Percentiles rank a stretch among this genome's conserved stretches.
Conservation (phyloP, 2,329 filamentous ascomycete genomes). For the Fusarium mangiferae region DNA sequence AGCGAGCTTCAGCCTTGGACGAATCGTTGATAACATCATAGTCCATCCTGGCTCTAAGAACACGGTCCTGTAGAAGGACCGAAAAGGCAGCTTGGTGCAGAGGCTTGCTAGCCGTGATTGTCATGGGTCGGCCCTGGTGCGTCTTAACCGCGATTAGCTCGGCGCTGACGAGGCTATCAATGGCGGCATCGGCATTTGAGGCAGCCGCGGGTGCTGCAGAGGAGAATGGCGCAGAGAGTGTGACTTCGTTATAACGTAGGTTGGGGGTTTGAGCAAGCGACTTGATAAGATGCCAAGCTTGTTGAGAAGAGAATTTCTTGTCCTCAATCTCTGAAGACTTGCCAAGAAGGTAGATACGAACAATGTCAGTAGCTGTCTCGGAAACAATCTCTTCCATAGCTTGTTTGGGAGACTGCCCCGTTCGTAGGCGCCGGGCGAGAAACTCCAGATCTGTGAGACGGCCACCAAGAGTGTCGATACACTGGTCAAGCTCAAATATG, state of each 20-base stretch:
- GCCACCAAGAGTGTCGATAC: constrained; percentile 85
- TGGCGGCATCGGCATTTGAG: constrained; percentile 74
- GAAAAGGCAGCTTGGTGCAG: constrained; percentile 88
- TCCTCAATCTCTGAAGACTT: constrained; percentile 58
- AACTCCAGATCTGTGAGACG: constrained; percentile 96
- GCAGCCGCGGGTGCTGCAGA: constrained; percentile 53
- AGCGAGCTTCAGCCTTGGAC: constrained; percentile 76
- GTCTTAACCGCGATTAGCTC: constrained; percentile 85
- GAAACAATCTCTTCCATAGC: constrained; percentile 90
- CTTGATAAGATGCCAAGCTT: constrained; percentile 91
- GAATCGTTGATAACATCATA: constrained; percentile 75
- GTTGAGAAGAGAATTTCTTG: constrained; percentile 80
- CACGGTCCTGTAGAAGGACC: constrained; percentile 74
- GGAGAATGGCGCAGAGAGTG: constrained; percentile 79
- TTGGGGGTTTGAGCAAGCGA: constrained; percentile 74
- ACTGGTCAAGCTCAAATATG: constrained; percentile 79
- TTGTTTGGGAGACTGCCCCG: constrained; percentile 82
- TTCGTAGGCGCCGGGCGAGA: constrained; percentile 87
- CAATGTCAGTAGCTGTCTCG: constrained; percentile 87
- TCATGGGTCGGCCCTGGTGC: constrained; percentile 78
- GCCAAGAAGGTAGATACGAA: constrained; percentile 90
- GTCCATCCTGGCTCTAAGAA: constrained; percentile 78
- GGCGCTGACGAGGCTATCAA: constrained; percentile 83
- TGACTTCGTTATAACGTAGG: constrained; percentile 85
- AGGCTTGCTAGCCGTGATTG: constrained; percentile 83